phyloP scores from a whole-genome alignment of 2,329 filamentous ascomycete genomes.

The Tolypocladium amazonense region DNA sequence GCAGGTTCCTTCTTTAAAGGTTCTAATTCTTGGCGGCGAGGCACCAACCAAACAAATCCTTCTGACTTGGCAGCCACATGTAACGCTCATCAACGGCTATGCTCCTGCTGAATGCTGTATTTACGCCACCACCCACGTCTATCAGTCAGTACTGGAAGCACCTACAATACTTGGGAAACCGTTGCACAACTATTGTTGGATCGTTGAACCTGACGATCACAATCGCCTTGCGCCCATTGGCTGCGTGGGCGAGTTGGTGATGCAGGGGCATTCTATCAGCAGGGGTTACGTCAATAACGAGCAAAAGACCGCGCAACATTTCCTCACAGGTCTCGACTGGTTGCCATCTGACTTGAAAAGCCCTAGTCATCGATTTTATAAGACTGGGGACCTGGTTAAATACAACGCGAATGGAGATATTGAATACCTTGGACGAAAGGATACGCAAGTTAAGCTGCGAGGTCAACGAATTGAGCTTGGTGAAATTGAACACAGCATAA shows the following conservation, averaged over 20 bases:
- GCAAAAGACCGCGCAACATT: conserved; percentile 14
- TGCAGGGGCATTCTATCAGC: conserved; percentile 26
- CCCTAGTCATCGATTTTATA: conserved; percentile 12
- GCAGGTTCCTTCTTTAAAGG: conserved; percentile 4
- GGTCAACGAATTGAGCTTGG: conserved; percentile 10
- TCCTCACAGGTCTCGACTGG: conserved; percentile 8
- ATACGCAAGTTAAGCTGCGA: conserved; percentile 6
- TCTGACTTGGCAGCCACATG: conserved; percentile 7
- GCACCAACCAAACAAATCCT: conserved; percentile 1
- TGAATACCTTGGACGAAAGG: not conserved
- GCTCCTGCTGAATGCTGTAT: conserved; percentile 9
- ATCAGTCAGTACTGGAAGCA: not conserved
- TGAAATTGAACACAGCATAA: conserved; percentile 8
- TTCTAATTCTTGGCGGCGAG: conserved; percentile 7
- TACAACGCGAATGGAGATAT: not conserved
- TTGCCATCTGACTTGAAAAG: conserved; percentile 12
- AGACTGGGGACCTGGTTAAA: conserved; percentile 7
- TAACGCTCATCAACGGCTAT: conserved; percentile 7
- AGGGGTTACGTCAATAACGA: conserved; percentile 34
- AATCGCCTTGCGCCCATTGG: conserved; percentile 9
- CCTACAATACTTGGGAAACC: not conserved
- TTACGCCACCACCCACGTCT: not conserved
- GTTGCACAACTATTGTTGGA: conserved; percentile 6
- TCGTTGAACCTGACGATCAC: conserved; percentile 9
- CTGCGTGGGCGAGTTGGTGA: conserved; percentile 10